Conservation (phyloP, 768 basidiomycete species). For the Pilatotrama ljubarskyi region DNA sequence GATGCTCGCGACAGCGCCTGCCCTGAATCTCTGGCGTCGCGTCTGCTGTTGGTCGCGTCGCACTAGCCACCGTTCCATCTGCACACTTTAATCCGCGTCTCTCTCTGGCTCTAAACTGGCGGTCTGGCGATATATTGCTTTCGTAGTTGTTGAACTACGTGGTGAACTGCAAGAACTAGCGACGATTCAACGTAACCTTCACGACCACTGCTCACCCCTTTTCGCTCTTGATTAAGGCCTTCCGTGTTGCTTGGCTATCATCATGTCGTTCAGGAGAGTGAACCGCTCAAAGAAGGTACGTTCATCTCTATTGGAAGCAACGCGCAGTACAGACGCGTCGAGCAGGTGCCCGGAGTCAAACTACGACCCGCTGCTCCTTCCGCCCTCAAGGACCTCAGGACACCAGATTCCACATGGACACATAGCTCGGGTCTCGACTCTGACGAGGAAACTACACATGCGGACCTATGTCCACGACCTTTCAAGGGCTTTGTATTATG, state of each 20-base stretch:
- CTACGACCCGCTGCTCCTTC: conserved; percentile 56
- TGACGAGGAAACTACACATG: conserved; percentile 33
- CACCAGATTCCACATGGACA: conserved; percentile 38
- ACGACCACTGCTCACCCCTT: not conserved
- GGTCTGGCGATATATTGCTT: no score
- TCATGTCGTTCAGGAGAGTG: conserved; percentile 40
- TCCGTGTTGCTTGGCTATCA: no score
- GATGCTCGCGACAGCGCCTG: conserved; percentile 4
- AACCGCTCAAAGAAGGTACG: conserved; percentile 70
- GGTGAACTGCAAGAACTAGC: no score
- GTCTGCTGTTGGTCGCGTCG: conserved; percentile 6
- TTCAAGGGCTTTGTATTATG: conserved; percentile 67
- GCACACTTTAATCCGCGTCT: not conserved
- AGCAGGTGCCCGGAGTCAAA: conserved; percentile 79
- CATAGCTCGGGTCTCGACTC: conserved; percentile 46
- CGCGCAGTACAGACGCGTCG: no score
- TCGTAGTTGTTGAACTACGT: no score
- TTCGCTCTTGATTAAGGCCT: not conserved
- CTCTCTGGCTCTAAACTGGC: not conserved
- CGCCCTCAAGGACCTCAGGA: conserved; percentile 44
- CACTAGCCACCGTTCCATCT: not conserved
- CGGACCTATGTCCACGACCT: conserved; percentile 54
- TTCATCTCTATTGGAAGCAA: no score
- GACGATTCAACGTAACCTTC: not conserved
- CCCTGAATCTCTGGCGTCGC: conserved; percentile 17